Evolutionary conservation across 2,329 filamentous ascomycete genomes (phyloP).

Genomic region (Dothidotthia symphoricarpi): DNA sequence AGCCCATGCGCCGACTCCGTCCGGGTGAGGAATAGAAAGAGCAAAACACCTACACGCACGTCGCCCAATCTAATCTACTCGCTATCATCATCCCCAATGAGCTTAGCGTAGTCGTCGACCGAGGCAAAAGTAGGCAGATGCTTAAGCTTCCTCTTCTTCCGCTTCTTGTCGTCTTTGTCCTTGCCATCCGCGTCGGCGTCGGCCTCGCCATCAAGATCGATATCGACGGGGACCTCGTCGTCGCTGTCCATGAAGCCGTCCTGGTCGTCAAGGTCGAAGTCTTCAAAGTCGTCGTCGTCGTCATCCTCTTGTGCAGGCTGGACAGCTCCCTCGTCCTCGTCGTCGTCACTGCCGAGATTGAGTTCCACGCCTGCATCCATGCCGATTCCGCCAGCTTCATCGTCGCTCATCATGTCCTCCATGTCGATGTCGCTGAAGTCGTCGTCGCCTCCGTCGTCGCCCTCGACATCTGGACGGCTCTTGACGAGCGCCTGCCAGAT

Average conservation of each 20-base stretch:
- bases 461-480: slow-evolving; percentile 74
- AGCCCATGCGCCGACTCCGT: no score
- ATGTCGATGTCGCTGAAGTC: slow-evolving; percentile 55
- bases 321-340: slow-evolving; percentile 49
- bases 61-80: slow-evolving; percentile 14
- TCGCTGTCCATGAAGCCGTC: slow-evolving; percentile 57
- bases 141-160: slow-evolving; percentile 82
- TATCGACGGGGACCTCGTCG: slow-evolving; percentile 54
- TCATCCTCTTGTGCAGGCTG: slow-evolving; percentile 24
- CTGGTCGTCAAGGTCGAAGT: slow-evolving; percentile 51
- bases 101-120: slow-evolving; percentile 85
- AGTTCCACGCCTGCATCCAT: slow-evolving; percentile 44
- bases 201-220: slow-evolving; percentile 43
- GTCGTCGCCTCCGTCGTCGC: slow-evolving; percentile 59
- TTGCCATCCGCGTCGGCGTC: slow-evolving; percentile 45
- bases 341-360: slow-evolving; percentile 52
- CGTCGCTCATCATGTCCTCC: slow-evolving; percentile 48
- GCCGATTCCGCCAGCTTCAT: slow-evolving; percentile 44
- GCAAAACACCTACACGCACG: no score
- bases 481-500: slow-evolving; percentile 90
- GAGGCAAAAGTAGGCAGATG: slow-evolving; percentile 89
- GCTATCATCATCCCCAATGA: slow-evolving; percentile 66
- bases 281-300: slow-evolving; percentile 42
- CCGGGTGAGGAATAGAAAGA: no score
- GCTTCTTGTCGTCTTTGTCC: slow-evolving; percentile 48